Evolutionary conservation across 1,284 basidiomycete species (phyloP).

Genomic region (Ustilago shanxiensis): DNA sequence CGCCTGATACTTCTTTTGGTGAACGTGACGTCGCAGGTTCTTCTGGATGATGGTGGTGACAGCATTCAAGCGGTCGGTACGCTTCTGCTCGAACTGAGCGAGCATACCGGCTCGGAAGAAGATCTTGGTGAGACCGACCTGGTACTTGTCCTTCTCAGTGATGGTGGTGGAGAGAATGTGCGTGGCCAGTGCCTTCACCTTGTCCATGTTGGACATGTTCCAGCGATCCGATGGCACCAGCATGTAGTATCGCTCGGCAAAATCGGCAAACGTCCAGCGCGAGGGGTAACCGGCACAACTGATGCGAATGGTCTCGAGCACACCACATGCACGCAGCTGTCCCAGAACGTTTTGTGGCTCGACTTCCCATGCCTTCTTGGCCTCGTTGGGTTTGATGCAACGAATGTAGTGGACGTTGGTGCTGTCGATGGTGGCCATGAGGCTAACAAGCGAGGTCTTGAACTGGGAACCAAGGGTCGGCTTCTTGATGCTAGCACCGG

Average conservation of each 20-base stretch:
- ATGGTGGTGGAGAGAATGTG: conserved; percentile 87
- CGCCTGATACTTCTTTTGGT: conserved; percentile 82
- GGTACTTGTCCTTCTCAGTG: conserved; percentile 94
- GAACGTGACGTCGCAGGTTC: conserved; percentile 89
- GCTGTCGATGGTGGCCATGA: conserved; percentile 97
- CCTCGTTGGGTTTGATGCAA: conserved; percentile 99
- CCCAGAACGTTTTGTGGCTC: conserved; percentile 94
- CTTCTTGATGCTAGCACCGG: conserved; percentile 81
- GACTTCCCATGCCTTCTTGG: conserved; percentile 96
- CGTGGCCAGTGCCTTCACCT: conserved; percentile 78
- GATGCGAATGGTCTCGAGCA: conserved; percentile 98
- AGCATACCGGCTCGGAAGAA: conserved; percentile 99
- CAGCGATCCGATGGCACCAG: conserved; percentile 88
- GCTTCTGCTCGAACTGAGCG: conserved; percentile 91
- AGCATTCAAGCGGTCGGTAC: conserved; percentile 86
- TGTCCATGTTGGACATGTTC: conserved; percentile 73
- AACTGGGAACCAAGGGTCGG: conserved; percentile 99
- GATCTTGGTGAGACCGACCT: conserved; percentile 95
- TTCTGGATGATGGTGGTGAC: conserved; percentile 97
- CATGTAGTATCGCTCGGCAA: conserved; percentile 99
- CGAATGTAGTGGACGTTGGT: conserved; percentile 99
- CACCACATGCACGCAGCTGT: conserved; percentile 97
- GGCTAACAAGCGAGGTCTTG: conserved; percentile 90
- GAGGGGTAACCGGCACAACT: conserved; percentile 99
- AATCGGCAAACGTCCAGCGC: conserved; percentile 99